Base-by-base conservation (phyloP, 2,329 filamentous ascomycete genomes). In the Blastomyces emzantsi region DNA sequence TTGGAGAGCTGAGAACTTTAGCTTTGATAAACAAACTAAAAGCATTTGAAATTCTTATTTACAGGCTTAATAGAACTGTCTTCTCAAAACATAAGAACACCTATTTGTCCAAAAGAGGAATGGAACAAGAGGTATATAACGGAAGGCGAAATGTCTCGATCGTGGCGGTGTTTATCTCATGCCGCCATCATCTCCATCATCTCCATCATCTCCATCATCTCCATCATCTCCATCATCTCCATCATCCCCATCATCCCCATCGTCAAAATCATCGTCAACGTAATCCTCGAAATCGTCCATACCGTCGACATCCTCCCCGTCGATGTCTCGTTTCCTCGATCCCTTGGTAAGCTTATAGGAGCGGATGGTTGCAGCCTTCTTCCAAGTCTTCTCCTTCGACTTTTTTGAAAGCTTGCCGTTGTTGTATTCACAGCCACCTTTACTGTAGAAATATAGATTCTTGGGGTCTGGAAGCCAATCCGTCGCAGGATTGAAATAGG, bases 381-480 rank as follows among this genome's bases (percentile, higher is more conserved):
- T 59, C 22, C 22, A 47, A 9, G 36, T 45, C n/a, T 33, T 28
- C 17, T 19, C 17, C 25, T 15, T 43, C 36, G 28, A 9, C 36
- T 47, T 47, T 2, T 45, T 2, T 22, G 57, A 28, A 19, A 59
- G 36, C 36, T 11, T 13, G 15, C n/a, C 43, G 13, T 28, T 28
- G 36, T 43, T 28, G 57, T 59, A 39, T 28, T 59, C n/a, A 22
- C 57, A 59, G 13, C 36, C 36, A 15, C 28, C 33, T 6, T 22
- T 22, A 8, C 36, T 39, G 57, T 59, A 59, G 43, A 59, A 47
- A 47, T 43, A 39, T 4, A 59, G 22, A 1, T 17, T 28, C n/a
- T 45, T 59, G n/a, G 57, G 57, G 39, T 59, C 57, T 28, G 36
- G 36, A 3, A n/a, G n/a, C 57, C 57, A 59, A n/a, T 45, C 9